Conservation (phyloP, 164 flowering plant genomes). For the Santalum album region DNA sequence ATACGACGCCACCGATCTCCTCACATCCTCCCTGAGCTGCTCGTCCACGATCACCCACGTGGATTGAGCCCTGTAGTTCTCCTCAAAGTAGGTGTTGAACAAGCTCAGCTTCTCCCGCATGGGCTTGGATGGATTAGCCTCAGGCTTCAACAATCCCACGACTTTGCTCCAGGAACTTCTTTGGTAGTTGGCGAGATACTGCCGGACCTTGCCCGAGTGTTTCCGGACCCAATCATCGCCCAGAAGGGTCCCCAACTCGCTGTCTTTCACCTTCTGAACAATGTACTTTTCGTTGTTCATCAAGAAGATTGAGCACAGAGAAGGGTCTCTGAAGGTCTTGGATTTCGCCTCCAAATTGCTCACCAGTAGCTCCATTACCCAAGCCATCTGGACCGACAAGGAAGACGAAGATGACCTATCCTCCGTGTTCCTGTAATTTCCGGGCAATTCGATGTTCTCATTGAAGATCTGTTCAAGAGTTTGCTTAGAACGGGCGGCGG, state of each 20-base stretch:
- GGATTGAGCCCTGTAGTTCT: constrained; percentile 44
- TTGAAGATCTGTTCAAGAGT: constrained; percentile 76
- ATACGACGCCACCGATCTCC: constrained; percentile 28
- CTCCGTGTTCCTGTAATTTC: constrained; percentile 24
- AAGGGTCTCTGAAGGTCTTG: constrained; percentile 59
- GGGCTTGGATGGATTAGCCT: constrained; percentile 22
- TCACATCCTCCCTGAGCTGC: constrained; percentile 60
- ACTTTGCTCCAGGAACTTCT: constrained; percentile 75
- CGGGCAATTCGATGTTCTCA: constrained; percentile 21
- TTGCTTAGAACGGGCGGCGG: constrained; percentile 58
- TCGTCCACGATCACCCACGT: constrained; percentile 70
- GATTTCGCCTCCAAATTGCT: constrained; percentile 84
- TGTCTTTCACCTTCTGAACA: constrained; percentile 68
- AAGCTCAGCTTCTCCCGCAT: constrained; percentile 57
- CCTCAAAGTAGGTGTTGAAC: constrained; percentile 65
- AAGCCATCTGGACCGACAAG: constrained; percentile 63
- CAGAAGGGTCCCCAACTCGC: constrained; percentile 58
- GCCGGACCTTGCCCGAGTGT: constrained; percentile 57
- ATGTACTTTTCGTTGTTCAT: constrained; percentile 91
- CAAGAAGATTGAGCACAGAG: constrained; percentile 63
- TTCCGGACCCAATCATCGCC: constrained; percentile 93
- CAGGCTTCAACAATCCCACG: constrained; percentile 41
- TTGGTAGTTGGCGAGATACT: constrained; percentile 47
- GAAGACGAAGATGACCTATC: constrained; percentile 33
- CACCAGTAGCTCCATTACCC: constrained; percentile 93